These are phyloP conservation scores for Ceratobasidium sp. DNA, from an alignment of 1,284 basidiomycete genomes.

Conservation along the genomic window DNA sequence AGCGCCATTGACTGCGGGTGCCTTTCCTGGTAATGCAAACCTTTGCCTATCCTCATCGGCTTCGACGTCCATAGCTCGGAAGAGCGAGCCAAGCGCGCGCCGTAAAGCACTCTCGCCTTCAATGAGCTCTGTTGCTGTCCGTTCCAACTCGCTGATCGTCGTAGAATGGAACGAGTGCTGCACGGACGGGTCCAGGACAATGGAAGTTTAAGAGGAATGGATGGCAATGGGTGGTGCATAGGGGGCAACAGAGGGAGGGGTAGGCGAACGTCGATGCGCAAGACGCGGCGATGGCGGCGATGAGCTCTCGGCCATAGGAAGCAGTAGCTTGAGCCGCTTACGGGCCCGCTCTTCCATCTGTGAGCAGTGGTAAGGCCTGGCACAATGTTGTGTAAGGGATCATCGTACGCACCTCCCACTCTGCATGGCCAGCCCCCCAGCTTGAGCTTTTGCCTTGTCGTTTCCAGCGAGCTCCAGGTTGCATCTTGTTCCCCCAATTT, in stretches of 20 bases:
- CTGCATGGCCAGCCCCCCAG: conserved; percentile 82
- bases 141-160: conserved; percentile 79
- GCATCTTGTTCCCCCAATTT: conserved; percentile 83
- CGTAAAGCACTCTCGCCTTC: conserved; percentile 79
- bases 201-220: conserved; percentile 80
- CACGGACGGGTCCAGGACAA: conserved; percentile 84
- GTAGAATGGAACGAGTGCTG: conserved; percentile 82
- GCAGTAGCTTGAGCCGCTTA: conserved; percentile 75
- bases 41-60: conserved; percentile 42
- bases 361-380: conserved; percentile 42
- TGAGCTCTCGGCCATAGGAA: conserved; percentile 64
- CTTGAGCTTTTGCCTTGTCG: conserved; percentile 78
- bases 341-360: conserved; percentile 83
- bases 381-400: conserved; percentile 13
- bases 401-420: conserved; percentile 75
- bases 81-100: conserved; percentile 77
- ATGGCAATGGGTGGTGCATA: conserved; percentile 73
- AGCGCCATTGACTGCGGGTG: conserved; percentile 18
- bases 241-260: conserved; percentile 67
- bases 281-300: conserved; percentile 59
- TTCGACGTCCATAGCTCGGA: conserved; percentile 82
- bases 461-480: conserved; percentile 77
- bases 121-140: conserved; percentile 80
- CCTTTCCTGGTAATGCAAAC: conserved; percentile 26
- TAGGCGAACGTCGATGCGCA: conserved; percentile 62